Conservation (phyloP, 2,329 filamentous ascomycete species). For the Nemania bipapillata region DNA sequence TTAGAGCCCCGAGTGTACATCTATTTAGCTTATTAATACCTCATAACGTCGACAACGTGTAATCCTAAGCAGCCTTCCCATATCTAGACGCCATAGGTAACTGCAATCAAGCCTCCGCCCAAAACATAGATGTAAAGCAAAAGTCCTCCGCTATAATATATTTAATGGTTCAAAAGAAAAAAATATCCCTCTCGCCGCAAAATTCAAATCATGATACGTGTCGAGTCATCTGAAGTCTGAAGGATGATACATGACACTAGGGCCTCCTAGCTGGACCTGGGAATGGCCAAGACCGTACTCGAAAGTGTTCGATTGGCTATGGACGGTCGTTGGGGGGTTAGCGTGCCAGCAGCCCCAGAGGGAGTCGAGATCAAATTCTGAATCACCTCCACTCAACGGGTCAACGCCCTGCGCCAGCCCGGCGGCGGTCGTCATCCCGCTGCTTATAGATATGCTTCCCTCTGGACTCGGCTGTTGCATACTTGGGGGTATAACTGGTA, state of each 20-base stretch:
- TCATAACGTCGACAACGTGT: neutral
- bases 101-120: neutral
- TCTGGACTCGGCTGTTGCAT: conserved; percentile 51
- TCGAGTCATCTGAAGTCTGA: conserved; percentile 36
- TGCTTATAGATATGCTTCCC: conserved; percentile 46
- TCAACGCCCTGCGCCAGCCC: conserved; percentile 44
- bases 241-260: conserved; percentile 38
- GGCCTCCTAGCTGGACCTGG: conserved; percentile 32
- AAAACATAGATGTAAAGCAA: conserved; percentile 1
- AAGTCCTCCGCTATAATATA: conserved; percentile 20
- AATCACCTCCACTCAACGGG: conserved; percentile 46
- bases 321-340: conserved; percentile 12
- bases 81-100: neutral
- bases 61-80: neutral
- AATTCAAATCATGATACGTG: neutral
- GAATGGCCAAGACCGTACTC: conserved; percentile 29
- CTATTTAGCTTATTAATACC: conserved; percentile 11
- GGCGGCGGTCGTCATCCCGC: conserved; percentile 38
- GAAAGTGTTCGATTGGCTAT: conserved; percentile 14
- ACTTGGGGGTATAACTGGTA: conserved; percentile 43
- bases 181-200: neutral
- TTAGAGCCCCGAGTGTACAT: neutral
- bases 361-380: conserved; percentile 38
- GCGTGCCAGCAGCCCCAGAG: conserved; percentile 37
- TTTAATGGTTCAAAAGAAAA: neutral